Percentiles rank a stretch among this genome's conserved stretches.
phyloP scores from a whole-genome alignment of 768 basidiomycete species.

The Suillus hirtellus region DNA sequence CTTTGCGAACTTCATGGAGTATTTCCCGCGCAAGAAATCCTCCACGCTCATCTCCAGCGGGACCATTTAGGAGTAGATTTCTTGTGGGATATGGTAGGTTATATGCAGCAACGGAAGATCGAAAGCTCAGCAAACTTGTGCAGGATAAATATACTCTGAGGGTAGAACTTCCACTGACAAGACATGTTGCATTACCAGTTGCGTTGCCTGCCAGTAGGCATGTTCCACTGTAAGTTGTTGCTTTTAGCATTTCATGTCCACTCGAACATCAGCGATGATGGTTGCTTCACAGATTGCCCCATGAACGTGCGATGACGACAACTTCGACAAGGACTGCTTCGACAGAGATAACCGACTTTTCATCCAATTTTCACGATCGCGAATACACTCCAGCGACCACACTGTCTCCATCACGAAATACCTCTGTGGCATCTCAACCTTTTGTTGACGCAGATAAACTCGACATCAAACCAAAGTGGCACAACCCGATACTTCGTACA shows the following conservation, averaged over 20 bases:
- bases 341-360: constrained; percentile 3
- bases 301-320: background rate
- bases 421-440: constrained; percentile 3
- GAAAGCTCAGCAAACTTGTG: background rate
- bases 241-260: background rate
- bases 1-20: constrained; percentile 49
- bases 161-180: constrained; percentile 3
- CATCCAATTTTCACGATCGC: background rate
- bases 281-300: background rate
- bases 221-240: constrained; percentile 5
- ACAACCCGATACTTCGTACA: background rate
- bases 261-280: background rate
- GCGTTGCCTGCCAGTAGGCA: background rate
- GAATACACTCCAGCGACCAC: background rate
- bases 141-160: constrained; percentile 17
- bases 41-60: constrained; percentile 48
- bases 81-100: constrained; percentile 39
- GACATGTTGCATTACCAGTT: background rate
- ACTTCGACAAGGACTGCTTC: constrained; percentile 1
- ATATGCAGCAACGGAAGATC: background rate
- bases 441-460: background rate
- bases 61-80: constrained; percentile 46
- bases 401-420: background rate
- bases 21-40: constrained; percentile 44
- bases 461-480: constrained; percentile 4